These are phyloP conservation scores for Alternaria longipes DNA, from an alignment of 2,329 filamentous ascomycete genomes.

Conservation along the genomic window DNA sequence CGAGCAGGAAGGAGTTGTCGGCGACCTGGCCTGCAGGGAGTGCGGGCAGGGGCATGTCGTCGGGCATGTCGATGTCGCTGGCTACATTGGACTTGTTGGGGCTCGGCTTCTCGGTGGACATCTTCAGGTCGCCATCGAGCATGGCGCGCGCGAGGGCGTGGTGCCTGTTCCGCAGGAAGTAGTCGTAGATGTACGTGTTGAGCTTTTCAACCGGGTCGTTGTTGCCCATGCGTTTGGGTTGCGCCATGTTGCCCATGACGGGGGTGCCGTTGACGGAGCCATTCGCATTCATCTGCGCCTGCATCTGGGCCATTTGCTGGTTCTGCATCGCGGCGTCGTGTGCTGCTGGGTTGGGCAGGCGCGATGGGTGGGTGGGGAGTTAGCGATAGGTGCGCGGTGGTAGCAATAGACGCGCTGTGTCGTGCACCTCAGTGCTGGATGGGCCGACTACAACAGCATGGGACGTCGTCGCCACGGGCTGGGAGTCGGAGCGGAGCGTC, in stretches of 20 bases:
- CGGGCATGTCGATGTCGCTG: conserved; percentile 80
- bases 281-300: conserved; percentile 67
- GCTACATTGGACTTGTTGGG: conserved; percentile 73
- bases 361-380: conserved; percentile 26
- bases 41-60: conserved; percentile 81
- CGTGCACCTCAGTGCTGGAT: conserved; percentile 40
- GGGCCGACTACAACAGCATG: conserved; percentile 41
- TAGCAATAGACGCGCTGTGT: conserved; percentile 24
- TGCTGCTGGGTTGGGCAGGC: conserved; percentile 27
- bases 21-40: conserved; percentile 68
- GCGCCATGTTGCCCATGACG: conserved; percentile 71
- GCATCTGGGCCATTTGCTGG: conserved; percentile 70
- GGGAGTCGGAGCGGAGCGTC: conserved; percentile 27
- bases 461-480: conserved; percentile 40
- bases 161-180: conserved; percentile 87
- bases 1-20: conserved; percentile 87
- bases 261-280: conserved; percentile 71
- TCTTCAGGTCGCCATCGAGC: conserved; percentile 61
- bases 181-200: conserved; percentile 91
- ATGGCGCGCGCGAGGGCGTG: conserved; percentile 79
- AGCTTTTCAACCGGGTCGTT: conserved; percentile 63
- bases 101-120: conserved; percentile 67
- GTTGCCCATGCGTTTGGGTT: conserved; percentile 35
- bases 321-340: conserved; percentile 47
- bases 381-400: conserved; percentile 26